phyloP scores from a whole-genome alignment of 768 basidiomycete genomes.

The Serendipita indica region DNA sequence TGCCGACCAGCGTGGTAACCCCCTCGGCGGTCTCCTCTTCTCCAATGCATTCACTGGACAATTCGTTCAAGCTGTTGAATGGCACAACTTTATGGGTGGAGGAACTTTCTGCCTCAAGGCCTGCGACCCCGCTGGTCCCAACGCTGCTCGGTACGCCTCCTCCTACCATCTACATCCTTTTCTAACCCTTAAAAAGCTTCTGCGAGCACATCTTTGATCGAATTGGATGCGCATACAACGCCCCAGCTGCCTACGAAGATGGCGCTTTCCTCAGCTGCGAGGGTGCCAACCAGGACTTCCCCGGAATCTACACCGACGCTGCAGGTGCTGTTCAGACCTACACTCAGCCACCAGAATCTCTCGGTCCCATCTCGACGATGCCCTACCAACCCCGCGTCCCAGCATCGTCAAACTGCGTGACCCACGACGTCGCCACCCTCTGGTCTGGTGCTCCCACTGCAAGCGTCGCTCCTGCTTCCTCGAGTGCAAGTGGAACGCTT shows the following conservation, averaged over 20 bases:
- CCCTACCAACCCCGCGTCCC: conserved; percentile 25
- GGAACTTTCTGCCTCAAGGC: conserved; percentile 23
- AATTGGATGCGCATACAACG: conserved; percentile 22
- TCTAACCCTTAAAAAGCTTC: too few species aligned
- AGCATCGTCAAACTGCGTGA: conserved; percentile 27
- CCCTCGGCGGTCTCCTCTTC: conserved; percentile 26
- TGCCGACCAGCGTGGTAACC: conserved; percentile 23
- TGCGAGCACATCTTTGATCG: conserved; percentile 17
- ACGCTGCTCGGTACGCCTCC: conserved; percentile 13
- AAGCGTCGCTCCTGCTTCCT: conserved; percentile 9
- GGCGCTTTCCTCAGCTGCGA: conserved; percentile 50
- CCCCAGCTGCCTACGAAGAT: conserved; percentile 44
- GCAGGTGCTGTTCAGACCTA: conserved; percentile 25
- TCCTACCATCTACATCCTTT: too few species aligned
- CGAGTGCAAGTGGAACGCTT: conserved; percentile 2
- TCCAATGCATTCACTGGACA: conserved; percentile 22
- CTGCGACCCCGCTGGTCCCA: conserved; percentile 19
- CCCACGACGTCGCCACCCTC: conserved; percentile 25
- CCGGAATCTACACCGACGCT: conserved; percentile 33
- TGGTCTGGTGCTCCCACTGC: conserved; percentile 17
- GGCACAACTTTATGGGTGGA: conserved; percentile 21
- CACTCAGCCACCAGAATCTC: conserved; percentile 33
- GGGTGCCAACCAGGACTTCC: conserved; percentile 47
- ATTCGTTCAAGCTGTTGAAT: conserved; percentile 15
- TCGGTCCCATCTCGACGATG: conserved; percentile 30